Base-by-base conservation (phyloP, 305 asterid genomes). In the Rubia balearica region DNA sequence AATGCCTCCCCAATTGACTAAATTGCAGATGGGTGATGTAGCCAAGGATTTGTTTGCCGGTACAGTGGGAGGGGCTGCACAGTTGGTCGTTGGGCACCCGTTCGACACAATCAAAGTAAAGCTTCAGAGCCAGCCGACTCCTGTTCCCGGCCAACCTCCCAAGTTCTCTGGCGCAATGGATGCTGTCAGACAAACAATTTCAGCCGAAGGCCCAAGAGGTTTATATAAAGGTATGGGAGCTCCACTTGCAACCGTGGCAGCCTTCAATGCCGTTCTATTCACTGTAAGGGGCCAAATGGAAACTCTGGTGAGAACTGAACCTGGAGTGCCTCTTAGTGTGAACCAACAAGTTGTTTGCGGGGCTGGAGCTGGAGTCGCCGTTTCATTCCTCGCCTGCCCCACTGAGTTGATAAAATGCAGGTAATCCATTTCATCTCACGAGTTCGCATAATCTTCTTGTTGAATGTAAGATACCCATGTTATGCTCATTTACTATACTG, bases 161-260 rank as follows among this genome's bases (percentile, higher is more conserved):
- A 92, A 81, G 76, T 92, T 46, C 57, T 74, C 89, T 0, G 97
- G 98, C 12, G 98, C 98, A 72, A 74, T 90, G 9, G 98, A 92
- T 86, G 98, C 97, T 5, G 90, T 92, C 79, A 86, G 80, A 77
- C 93, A 92, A 84, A 92, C 98, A 68, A 0, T 90, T 69, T 87
- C 98, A 42, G 91, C 97, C 30, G 98, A 92, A 86, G 98, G 98
- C 56, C 84, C 97, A 6, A 74, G 89, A 73, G 98, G 98, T 11
- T 66, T 92, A 84, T 92, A 85, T 83, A 90, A 92, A 80, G 98
- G 98, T 67, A 92, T 92, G 98, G 98, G 97, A 14, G 98, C 98
- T 73, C 98, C 98, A 51, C 96, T 92, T 64, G 98, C 98, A 70
- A 92, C 98, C 0, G 97, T 92, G 46, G 97, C 98, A 8, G 98